These are phyloP conservation scores for Torulaspora globosa DNA, from an alignment of 1,139 yeast genomes.

Conservation along the genomic window DNA sequence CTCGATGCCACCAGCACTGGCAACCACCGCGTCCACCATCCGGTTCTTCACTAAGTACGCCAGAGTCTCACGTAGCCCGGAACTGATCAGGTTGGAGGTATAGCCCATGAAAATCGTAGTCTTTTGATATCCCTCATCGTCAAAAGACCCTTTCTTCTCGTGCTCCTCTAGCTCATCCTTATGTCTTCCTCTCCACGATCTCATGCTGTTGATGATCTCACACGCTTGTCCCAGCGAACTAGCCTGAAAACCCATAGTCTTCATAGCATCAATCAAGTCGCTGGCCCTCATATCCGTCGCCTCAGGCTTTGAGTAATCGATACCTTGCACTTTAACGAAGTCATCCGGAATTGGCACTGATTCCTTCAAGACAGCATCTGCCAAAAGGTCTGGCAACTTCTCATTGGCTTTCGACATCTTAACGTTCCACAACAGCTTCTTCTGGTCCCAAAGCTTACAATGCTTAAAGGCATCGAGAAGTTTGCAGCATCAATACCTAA, in stretches of 20 bases:
- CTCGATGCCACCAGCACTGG: slow-evolving; percentile 96
- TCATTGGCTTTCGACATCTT: slow-evolving; percentile 38
- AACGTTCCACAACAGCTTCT: background rate
- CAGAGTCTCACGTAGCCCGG: slow-evolving; percentile 88
- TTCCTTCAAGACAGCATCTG: slow-evolving; percentile 84
- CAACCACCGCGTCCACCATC: slow-evolving; percentile 90
- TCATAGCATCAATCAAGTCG: slow-evolving; percentile 78
- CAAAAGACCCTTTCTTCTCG: slow-evolving; percentile 68
- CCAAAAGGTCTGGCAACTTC: slow-evolving; percentile 58
- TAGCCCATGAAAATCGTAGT: slow-evolving; percentile 92
- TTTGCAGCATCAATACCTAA: background rate
- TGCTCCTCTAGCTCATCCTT: slow-evolving; percentile 61
- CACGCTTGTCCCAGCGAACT: slow-evolving; percentile 81
- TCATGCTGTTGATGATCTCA: slow-evolving; percentile 86
- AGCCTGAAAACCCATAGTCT: slow-evolving; percentile 97
- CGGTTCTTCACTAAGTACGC: slow-evolving; percentile 87
- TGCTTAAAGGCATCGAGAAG: background rate
- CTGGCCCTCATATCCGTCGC: slow-evolving; percentile 70
- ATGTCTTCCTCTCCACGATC: slow-evolving; percentile 84
- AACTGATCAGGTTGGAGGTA: slow-evolving; percentile 93
- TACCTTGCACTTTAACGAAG: slow-evolving; percentile 74
- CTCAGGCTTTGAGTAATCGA: slow-evolving; percentile 75
- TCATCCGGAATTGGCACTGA: slow-evolving; percentile 83
- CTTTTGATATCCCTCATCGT: slow-evolving; percentile 75
- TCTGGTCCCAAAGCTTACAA: background rate